Base-by-base conservation (phyloP, 306 rosid genomes). In the Citrullus mucosospermus region DNA sequence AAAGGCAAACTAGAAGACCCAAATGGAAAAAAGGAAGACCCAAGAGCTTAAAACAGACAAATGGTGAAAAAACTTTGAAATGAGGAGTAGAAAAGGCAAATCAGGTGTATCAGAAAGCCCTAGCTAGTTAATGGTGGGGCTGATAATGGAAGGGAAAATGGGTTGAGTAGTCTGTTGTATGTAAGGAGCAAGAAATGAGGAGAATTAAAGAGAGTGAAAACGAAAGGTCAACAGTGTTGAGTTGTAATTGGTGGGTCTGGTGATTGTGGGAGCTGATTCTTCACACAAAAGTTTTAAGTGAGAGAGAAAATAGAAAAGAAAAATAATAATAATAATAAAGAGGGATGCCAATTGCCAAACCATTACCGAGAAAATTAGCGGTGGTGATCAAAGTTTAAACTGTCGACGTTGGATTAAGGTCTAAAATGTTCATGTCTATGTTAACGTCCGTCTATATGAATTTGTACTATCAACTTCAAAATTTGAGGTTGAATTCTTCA, bases 181-280 rank as follows among this genome's bases (percentile, higher is more conserved):
- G 76, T 71, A 73, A 50, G 77, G 79, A 81, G 46, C 39, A 15
- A 74, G 76, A 77, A 88, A 80, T 85, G 89, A 83, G 82, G 81
- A 80, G 82, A 81, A 81, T 84, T 78, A 58, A 51, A 77, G 53
- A 72, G 61, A 34, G 34, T 38, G 66, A 70, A 69, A 39, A 48
- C 60, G 44, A 38, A 53, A 70, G 79, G 34, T 22, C 9, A 69
- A 74, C 80, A 80, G 83, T 80, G 87, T 57, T 83, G 87, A 90
- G 91, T 87, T 85, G 85, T 91, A 92, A 93, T 93, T 91, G 93
- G 98, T 84, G 79, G 85, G 83, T 55, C 67, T 65, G 61, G 80
- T 36, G 70, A 44, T 79, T 75, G 82, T 75, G 85, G 78, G 92
- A 80, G 80, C 87, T 81, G 80, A 76, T 43, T 55, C 79, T 76